A percentile compares a stretch with the other conserved stretches of the same genome.
Evolutionary conservation across 192 early-diverging fungal genomes (phyloP).

Genomic region (Endogone sp.): DNA sequence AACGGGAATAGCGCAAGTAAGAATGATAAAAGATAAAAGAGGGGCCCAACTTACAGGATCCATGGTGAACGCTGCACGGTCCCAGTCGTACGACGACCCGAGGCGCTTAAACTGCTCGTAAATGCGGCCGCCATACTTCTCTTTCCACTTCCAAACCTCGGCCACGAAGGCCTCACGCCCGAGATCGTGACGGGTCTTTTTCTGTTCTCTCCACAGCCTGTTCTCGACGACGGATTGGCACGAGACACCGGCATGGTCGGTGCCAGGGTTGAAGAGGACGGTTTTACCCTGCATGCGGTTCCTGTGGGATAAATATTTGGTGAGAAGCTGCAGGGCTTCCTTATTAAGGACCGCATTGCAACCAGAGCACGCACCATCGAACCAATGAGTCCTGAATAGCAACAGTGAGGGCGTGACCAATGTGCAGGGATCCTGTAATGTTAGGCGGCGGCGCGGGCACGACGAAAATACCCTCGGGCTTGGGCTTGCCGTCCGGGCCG

Average conservation of each 20-base stretch:
- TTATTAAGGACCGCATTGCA: neutral
- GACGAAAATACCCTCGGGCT: slow-evolving; percentile 79
- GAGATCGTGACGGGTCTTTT: slow-evolving; percentile 84
- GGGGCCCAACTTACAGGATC: slow-evolving; percentile 64
- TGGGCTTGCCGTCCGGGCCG: slow-evolving; percentile 63
- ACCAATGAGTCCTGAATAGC: slow-evolving; percentile 92
- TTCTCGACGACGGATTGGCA: slow-evolving; percentile 98
- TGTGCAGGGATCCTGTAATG: slow-evolving; percentile 94
- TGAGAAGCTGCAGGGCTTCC: too few species aligned
- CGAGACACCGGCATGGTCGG: slow-evolving; percentile 97
- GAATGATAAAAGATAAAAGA: neutral
- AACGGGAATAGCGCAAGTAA: too few species aligned
- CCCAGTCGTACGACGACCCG: slow-evolving; percentile 93
- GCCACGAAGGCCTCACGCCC: slow-evolving; percentile 89
- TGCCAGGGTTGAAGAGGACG: slow-evolving; percentile 90
- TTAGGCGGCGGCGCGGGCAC: slow-evolving; percentile 99
- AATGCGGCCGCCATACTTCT: slow-evolving; percentile 77
- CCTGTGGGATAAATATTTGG: too few species aligned
- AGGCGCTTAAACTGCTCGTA: slow-evolving; percentile 86
- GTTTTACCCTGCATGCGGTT: slow-evolving; percentile 98
- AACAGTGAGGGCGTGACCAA: slow-evolving; percentile 91
- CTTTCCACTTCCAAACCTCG: slow-evolving; percentile 96
- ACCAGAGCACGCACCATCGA: slow-evolving; percentile 63
- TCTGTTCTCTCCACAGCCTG: slow-evolving; percentile 80
- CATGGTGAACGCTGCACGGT: slow-evolving; percentile 88